Evolutionary conservation across 768 basidiomycete species (phyloP).

Genomic region (Lentinus tigrinus): DNA sequence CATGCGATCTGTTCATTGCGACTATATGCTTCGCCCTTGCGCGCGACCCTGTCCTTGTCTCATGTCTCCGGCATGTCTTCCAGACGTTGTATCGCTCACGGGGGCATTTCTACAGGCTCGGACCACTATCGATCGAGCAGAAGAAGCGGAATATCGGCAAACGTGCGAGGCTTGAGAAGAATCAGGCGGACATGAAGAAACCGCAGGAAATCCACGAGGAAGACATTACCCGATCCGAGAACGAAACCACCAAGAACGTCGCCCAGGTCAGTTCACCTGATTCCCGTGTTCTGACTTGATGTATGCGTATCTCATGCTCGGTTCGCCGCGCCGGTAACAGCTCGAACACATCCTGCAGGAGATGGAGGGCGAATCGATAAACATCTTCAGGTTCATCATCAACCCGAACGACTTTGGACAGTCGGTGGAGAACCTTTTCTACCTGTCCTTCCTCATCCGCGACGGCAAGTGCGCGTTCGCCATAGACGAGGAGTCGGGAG

Average conservation of each 20-base stretch:
- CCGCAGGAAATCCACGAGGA: slow-evolving; percentile 83
- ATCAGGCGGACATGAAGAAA: slow-evolving; percentile 61
- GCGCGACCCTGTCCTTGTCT: no score
- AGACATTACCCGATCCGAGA: slow-evolving; percentile 79
- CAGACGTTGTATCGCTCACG: no score
- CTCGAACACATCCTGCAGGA: slow-evolving; percentile 58
- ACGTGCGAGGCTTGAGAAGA: slow-evolving; percentile 69
- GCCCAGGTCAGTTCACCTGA: slow-evolving; percentile 46
- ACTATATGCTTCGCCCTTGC: no score
- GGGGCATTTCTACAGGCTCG: slow-evolving; percentile 79
- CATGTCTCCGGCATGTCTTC: no score
- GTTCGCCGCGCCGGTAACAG: no score
- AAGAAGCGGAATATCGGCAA: slow-evolving; percentile 67
- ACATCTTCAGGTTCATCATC: slow-evolving; percentile 84
- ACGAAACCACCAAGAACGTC: slow-evolving; percentile 90
- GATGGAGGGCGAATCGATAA: slow-evolving; percentile 46
- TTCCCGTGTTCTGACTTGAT: neutral
- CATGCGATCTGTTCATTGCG: no score
- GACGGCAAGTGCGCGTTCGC: slow-evolving; percentile 81
- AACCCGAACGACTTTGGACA: slow-evolving; percentile 92
- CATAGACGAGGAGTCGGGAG: slow-evolving; percentile 54
- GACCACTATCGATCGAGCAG: slow-evolving; percentile 83
- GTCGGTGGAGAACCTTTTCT: slow-evolving; percentile 95
- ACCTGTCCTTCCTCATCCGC: slow-evolving; percentile 88
- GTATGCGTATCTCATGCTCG: neutral